Base-by-base conservation (phyloP, 495 filamentous ascomycete species). In the Xylaria intraflava region DNA sequence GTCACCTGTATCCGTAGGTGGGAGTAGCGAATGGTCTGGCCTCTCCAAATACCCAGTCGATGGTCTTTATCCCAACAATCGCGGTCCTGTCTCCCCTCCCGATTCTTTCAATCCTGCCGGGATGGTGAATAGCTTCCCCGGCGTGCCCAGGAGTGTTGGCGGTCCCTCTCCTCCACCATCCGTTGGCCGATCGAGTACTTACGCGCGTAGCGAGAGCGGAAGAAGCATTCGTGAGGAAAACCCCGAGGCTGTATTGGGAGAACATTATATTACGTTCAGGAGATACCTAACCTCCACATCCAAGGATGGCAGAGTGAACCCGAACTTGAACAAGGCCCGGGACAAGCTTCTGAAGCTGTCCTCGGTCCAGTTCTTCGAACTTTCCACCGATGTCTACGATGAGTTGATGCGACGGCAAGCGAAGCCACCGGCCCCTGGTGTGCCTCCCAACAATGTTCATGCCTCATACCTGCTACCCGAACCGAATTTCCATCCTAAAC, bases 301-400 rank as follows among this genome's bases (percentile, higher is more conserved):
- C 35, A 80, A 80, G 56, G 86, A 93, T 65, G 88, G 92, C 59
- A 83, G 85, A 55, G 77, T 79, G 22, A 85, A 83, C 55, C 80
- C 82, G 33, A 82, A 84, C 58, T 84, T 88, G 23, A 95, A 92
- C 69, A 86, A 87, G 66, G 93, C 93, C 36, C 81, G 89, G 46
- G 93, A 96, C 69, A 98, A 98, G 72, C 75, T 97, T 40, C 78
- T 96, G 45, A 81, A 92, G 42, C 74, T 98, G 31, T 94, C 90
- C 1, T 74, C 85, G 9, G 89, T 91, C 22, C 93, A 98, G 65
- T 98, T 98, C 66, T 88, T 95, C 65, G 93, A 98, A 72, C 76
- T 98, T 19, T 95, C 89, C 64, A 97, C 92, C 19, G 93, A 98
- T 68, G 93, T 98, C 29, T 97, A 90, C 69, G 93, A 98, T 68